Evolutionary conservation across 1,284 basidiomycete genomes (phyloP).

Genomic region (Ganoderma lucidum): DNA sequence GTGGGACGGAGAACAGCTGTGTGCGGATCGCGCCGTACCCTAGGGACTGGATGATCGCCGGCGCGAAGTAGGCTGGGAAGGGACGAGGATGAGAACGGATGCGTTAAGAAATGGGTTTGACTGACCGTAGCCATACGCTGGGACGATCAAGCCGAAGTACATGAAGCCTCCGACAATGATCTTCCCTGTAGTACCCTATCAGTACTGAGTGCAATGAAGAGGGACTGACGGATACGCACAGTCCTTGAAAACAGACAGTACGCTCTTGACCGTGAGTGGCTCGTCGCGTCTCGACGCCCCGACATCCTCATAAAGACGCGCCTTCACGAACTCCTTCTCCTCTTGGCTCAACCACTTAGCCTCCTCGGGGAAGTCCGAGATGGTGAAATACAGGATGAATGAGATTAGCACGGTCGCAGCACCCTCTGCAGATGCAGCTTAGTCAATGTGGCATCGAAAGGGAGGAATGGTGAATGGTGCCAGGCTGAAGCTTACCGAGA

Average conservation of each 20-base stretch:
- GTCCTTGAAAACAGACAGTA: conserved; percentile 38
- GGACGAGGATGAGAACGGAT: not conserved
- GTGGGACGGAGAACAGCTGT: conserved; percentile 62
- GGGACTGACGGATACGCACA: conserved; percentile 29
- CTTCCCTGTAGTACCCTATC: conserved; percentile 35
- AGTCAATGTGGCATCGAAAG: not conserved
- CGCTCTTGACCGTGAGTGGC: conserved; percentile 32
- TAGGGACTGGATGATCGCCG: conserved; percentile 47
- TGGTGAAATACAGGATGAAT: conserved; percentile 38
- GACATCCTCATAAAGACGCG: conserved; percentile 41
- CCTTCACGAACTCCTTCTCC: conserved; percentile 43
- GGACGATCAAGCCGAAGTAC: conserved; percentile 44
- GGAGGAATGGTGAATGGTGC: not conserved
- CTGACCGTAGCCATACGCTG: conserved; percentile 42
- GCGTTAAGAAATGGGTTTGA: not conserved
- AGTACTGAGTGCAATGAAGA: too few relatives aligned
- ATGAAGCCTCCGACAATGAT: conserved; percentile 43
- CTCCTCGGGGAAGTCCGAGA: conserved; percentile 44
- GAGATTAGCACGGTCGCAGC: conserved; percentile 44
- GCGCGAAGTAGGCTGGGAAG: conserved; percentile 41
- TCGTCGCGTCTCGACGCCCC: conserved; percentile 38
- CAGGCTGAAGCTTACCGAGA: conserved; percentile 46
- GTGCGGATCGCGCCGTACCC: conserved; percentile 53
- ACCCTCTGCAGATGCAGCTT: conserved; percentile 40
- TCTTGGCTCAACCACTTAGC: conserved; percentile 39